Conservation (phyloP, 345 rosid genomes). For the Bruguiera gymnorhiza region DNA sequence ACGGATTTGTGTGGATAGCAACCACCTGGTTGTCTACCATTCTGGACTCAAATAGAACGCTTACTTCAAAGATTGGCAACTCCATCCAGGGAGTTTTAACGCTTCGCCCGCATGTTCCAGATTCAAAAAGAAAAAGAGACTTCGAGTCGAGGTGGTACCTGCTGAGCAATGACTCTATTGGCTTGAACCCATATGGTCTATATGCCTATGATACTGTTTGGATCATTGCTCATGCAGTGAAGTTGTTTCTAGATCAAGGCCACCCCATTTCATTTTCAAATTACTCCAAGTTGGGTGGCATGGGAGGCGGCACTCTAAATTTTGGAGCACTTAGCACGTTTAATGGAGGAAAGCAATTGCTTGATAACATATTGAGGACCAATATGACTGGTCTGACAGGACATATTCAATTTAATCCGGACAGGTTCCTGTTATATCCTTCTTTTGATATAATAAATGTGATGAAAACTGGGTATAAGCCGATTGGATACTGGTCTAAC, state of each 20-base stretch:
- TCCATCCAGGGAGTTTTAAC: constrained; percentile 62
- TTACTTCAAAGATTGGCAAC: constrained; percentile 26
- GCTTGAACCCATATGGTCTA: constrained; percentile 68
- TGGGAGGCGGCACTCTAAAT: constrained; percentile 55
- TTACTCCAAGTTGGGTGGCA: constrained; percentile 40
- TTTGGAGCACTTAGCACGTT: constrained; percentile 71
- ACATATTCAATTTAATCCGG: constrained; percentile 48
- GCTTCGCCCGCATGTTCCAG: constrained; percentile 65
- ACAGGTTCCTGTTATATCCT: constrained; percentile 58
- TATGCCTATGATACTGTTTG: constrained; percentile 92
- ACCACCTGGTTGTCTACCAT: constrained; percentile 75
- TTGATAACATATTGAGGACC: constrained; percentile 47
- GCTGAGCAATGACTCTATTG: constrained; percentile 66
- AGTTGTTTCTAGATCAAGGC: constrained; percentile 58
- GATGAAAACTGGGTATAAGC: constrained; percentile 39
- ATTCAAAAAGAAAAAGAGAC: constrained; percentile 57
- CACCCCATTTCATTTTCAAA: constrained; percentile 68
- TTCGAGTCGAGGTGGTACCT: constrained; percentile 62
- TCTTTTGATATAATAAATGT: constrained; percentile 67
- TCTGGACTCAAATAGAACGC: constrained; percentile 52
- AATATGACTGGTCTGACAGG: constrained; percentile 81
- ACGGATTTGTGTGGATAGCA: constrained; percentile 86
- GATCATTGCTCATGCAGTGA: constrained; percentile 79
- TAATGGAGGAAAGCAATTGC: constrained; percentile 62
- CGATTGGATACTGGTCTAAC: constrained; percentile 90